phyloP scores from a whole-genome alignment of 2,329 filamentous ascomycete species.

The Ophiostoma sp. region DNA sequence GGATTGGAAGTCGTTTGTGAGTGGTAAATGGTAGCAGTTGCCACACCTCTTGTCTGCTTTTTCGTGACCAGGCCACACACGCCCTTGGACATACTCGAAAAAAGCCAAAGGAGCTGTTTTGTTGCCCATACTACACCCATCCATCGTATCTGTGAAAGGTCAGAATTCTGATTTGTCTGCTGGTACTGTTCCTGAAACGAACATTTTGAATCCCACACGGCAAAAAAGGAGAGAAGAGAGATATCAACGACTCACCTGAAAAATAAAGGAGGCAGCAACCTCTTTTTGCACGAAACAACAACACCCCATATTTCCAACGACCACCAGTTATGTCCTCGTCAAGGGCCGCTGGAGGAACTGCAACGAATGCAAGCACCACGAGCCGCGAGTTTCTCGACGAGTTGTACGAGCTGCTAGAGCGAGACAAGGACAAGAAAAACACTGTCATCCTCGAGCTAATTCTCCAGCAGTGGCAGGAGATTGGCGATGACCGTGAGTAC shows the following conservation, averaged over 20 bases:
- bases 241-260: not conserved
- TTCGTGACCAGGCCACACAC: not conserved
- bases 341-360: not conserved
- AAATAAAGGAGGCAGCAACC: not conserved
- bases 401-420: constrained; percentile 28
- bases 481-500: constrained; percentile 24
- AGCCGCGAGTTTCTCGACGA: constrained; percentile 26
- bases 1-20: not conserved
- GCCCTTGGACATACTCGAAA: constrained; percentile 1
- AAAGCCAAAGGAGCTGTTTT: not conserved
- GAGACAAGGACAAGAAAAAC: constrained; percentile 20
- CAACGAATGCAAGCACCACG: not conserved
- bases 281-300: not conserved
- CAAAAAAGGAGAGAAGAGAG: not conserved
- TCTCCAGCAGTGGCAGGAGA: constrained; percentile 27
- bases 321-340: constrained; percentile 11
- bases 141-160: not conserved
- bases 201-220: not conserved
- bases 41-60: not conserved
- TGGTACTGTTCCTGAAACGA: not conserved
- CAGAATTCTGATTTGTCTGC: not conserved
- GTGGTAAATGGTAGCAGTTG: not conserved
- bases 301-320: not conserved
- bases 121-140: not conserved
- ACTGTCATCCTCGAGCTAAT: constrained; percentile 27